A percentile compares a stretch with the other conserved stretches of the same genome.
These are phyloP conservation scores for Dimocarpus longan DNA, from an alignment of 345 rosid species.

Conservation along the genomic window DNA sequence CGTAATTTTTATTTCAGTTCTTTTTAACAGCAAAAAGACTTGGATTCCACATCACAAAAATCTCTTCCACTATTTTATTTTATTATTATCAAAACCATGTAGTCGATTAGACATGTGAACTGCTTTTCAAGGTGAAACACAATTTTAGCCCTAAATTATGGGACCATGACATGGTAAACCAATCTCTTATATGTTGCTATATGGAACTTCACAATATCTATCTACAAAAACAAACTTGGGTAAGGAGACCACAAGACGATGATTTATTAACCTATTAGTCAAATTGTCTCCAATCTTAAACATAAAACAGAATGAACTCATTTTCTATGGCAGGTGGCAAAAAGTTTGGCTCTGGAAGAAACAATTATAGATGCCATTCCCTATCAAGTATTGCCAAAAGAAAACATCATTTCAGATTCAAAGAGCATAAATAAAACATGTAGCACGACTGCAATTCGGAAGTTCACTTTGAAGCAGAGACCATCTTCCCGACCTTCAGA, in stretches of 20 bases:
- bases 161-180: not conserved
- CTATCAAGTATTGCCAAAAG: not conserved
- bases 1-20: no score
- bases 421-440: not conserved
- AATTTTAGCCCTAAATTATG: no score
- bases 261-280: no score
- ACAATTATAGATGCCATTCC: not conserved
- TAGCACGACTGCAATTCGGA: not conserved
- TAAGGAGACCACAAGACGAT: not conserved
- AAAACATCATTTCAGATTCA: not conserved
- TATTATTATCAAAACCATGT: no score
- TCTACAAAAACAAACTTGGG: not conserved
- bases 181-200: no score
- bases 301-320: not conserved
- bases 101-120: not conserved
- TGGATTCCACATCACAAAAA: no score
- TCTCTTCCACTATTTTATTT: no score
- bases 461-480: not conserved
- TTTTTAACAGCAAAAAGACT: no score
- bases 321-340: not conserved
- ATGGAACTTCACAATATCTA: not conserved
- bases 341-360: not conserved
- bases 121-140: not conserved
- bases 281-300: not conserved
- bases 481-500: constrained; percentile 10